Percentiles rank a stretch among this genome's conserved stretches.
Conservation (phyloP, 495 filamentous ascomycete genomes). For the Trypethelium eluteriae region DNA sequence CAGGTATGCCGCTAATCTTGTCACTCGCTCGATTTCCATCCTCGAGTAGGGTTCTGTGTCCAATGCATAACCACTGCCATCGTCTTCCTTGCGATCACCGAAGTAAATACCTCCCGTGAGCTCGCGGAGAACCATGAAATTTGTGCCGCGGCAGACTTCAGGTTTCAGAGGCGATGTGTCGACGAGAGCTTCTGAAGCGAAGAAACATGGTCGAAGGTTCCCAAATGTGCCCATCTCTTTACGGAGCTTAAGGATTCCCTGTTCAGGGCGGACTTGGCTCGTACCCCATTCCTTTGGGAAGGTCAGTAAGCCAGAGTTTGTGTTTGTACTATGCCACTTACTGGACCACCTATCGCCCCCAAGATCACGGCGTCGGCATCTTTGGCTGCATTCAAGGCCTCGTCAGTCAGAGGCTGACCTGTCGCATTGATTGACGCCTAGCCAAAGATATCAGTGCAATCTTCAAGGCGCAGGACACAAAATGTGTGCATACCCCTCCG, state of each 20-base stretch:
- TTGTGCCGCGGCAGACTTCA: constrained; percentile 72
- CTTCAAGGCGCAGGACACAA: neutral
- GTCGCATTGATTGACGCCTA: constrained; percentile 84
- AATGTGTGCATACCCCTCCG: constrained; percentile 65
- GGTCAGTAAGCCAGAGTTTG: neutral
- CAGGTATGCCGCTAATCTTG: constrained; percentile 71
- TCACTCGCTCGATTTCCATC: constrained; percentile 82
- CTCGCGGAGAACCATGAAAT: constrained; percentile 94
- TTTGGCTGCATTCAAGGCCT: constrained; percentile 79
- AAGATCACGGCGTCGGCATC: constrained; percentile 85
- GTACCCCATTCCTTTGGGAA: constrained; percentile 75
- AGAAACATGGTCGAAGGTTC: constrained; percentile 96
- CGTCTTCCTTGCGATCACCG: constrained; percentile 81
- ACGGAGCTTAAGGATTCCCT: constrained; percentile 86
- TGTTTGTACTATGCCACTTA: constrained; percentile 36
- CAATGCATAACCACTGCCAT: constrained; percentile 66
- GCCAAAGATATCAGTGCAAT: neutral
- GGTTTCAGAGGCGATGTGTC: constrained; percentile 83
- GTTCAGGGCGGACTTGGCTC: constrained; percentile 80
- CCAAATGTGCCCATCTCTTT: constrained; percentile 93
- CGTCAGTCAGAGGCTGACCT: constrained; percentile 70
- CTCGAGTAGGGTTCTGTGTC: constrained; percentile 90
- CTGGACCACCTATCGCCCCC: constrained; percentile 89
- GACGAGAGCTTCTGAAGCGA: constrained; percentile 83
- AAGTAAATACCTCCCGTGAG: constrained; percentile 97